Conservation (phyloP, 176 grass and related monocot species). For the Eleusine indica region DNA sequence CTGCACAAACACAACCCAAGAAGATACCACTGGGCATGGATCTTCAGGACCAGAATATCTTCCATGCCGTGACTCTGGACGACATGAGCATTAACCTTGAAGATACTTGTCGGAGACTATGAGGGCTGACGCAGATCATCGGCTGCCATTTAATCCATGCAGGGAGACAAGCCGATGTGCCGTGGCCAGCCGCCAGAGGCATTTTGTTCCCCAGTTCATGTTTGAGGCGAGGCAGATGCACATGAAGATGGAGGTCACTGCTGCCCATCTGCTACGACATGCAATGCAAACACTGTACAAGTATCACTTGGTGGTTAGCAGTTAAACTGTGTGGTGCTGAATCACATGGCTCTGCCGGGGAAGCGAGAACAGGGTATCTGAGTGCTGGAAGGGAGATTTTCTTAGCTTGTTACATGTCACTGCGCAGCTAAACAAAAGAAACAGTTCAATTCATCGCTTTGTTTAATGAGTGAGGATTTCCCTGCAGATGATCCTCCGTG, state of each 20-base stretch:
- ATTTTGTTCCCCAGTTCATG: background rate
- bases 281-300: background rate
- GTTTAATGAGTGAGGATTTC: too few relatives aligned
- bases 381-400: background rate
- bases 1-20: background rate
- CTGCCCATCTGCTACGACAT: background rate
- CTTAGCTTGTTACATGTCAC: background rate
- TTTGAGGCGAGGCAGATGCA: slow-evolving; percentile 30
- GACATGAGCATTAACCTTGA: background rate
- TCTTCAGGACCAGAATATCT: background rate
- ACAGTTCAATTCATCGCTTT: too few relatives aligned
- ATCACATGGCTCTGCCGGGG: slow-evolving; percentile 29
- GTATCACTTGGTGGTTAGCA: slow-evolving; percentile 21
- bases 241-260: slow-evolving; percentile 24
- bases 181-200: background rate
- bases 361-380: background rate
- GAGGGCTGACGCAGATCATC: background rate
- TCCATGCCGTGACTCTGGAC: background rate
- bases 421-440: background rate
- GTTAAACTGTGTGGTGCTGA: background rate
- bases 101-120: slow-evolving; percentile 19
- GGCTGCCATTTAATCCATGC: background rate
- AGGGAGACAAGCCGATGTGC: slow-evolving; percentile 26
- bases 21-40: background rate
- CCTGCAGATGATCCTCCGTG: too few relatives aligned